A percentile compares a stretch with the other conserved stretches of the same genome.
These are phyloP conservation scores for Solanum clarkiae DNA, from an alignment of 257 asterid species.

Conservation along the genomic window DNA sequence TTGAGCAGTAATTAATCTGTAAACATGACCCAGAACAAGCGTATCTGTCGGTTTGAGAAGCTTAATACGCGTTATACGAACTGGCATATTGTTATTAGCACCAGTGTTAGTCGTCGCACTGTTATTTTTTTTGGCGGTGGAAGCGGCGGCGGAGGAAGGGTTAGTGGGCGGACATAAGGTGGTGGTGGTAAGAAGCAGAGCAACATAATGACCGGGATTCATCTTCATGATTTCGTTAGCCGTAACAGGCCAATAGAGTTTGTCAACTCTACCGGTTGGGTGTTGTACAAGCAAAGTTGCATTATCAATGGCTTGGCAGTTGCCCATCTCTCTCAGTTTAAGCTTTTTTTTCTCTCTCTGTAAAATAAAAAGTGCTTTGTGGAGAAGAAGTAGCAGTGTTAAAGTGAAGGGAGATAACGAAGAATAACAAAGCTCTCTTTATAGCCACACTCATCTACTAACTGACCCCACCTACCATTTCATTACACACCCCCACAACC, in stretches of 20 bases:
- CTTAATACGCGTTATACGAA: conserved; percentile 68
- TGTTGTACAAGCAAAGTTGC: conserved; percentile 59
- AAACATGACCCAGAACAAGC: conserved; percentile 75
- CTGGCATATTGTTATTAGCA: conserved; percentile 14
- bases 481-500: not conserved
- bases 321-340: conserved; percentile 46
- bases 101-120: not conserved
- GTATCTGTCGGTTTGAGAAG: conserved; percentile 75
- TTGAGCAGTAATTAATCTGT: conserved; percentile 64
- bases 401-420: not conserved
- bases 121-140: not conserved
- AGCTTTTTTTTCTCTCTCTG: not conserved
- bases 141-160: conserved; percentile 12
- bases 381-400: not conserved
- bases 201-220: conserved; percentile 82
- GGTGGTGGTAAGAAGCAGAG: conserved; percentile 89
- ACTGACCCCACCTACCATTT: not conserved
- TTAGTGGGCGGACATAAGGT: conserved; percentile 27
- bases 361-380: not conserved
- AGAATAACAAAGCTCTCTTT: not conserved
- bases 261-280: conserved; percentile 66
- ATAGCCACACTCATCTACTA: not conserved
- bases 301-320: conserved; percentile 88
- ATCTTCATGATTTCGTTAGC: conserved; percentile 67
- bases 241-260: conserved; percentile 38